Evolutionary conservation across 139 green algal genomes (phyloP).

Genomic region (Tetradesmus lagerheimii): DNA sequence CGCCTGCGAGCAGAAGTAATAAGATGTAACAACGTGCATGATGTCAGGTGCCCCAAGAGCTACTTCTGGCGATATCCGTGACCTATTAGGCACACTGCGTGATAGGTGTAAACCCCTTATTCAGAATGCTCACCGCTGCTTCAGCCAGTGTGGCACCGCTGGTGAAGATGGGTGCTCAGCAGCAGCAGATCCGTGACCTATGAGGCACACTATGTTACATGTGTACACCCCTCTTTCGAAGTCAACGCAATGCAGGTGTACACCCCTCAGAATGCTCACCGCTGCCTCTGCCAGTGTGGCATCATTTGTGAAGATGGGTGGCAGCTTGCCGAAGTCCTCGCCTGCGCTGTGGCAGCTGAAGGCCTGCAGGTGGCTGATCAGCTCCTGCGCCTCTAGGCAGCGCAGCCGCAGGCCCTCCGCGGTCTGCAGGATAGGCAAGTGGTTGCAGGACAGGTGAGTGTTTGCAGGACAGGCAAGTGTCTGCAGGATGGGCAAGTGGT

Average conservation of each 20-base stretch:
- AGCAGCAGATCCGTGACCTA: too few relatives aligned
- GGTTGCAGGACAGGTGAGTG: not conserved
- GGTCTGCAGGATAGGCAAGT: constrained; percentile 38
- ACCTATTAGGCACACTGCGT: too few relatives aligned
- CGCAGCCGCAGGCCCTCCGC: constrained; percentile 35
- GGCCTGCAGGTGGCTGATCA: constrained; percentile 50
- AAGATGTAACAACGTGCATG: not conserved
- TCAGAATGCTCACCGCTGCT: constrained; percentile 53
- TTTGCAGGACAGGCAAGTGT: not conserved
- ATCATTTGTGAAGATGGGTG: constrained; percentile 69
- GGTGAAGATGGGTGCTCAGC: constrained; percentile 58
- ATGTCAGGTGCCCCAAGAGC: too few relatives aligned
- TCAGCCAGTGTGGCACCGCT: constrained; percentile 55
- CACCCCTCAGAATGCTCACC: constrained; percentile 43
- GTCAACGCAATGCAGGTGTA: not conserved
- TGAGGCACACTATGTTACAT: too few relatives aligned
- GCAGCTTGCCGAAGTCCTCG: constrained; percentile 58
- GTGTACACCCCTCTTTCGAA: too few relatives aligned
- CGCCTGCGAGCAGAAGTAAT: constrained; percentile 20
- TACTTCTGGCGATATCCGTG: too few relatives aligned
- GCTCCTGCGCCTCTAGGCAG: constrained; percentile 45
- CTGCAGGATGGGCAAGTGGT: not conserved
- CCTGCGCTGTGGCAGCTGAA: constrained; percentile 28
- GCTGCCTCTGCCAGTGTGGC: constrained; percentile 64
- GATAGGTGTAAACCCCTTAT: too few relatives aligned